phyloP scores from a whole-genome alignment of 306 rosid species.

The Dryas octopetala region DNA sequence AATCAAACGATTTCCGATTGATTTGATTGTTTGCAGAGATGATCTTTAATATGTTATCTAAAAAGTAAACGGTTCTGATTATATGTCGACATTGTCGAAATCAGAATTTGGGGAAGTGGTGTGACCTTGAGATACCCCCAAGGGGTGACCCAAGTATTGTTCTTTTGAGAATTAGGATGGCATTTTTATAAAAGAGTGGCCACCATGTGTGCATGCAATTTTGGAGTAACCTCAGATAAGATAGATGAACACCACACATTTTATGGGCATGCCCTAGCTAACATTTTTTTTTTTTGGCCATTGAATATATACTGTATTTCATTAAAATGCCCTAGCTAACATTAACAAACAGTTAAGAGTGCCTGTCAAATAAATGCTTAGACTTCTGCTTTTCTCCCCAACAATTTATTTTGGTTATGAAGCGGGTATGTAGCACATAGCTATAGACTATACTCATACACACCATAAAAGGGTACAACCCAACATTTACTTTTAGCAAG shows the following conservation, averaged over 20 bases:
- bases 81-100: too few species aligned
- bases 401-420: constrained; percentile 15
- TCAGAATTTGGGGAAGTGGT: too few species aligned
- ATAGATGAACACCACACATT: constrained; percentile 21
- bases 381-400: constrained; percentile 32
- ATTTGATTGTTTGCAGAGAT: too few species aligned
- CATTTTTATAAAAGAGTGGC: constrained; percentile 14
- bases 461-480: constrained; percentile 27
- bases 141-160: too few species aligned
- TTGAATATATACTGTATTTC: too few species aligned
- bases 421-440: constrained; percentile 23
- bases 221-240: constrained; percentile 31
- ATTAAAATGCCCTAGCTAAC: not conserved
- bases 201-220: constrained; percentile 32
- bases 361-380: constrained; percentile 49
- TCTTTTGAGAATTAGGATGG: too few species aligned
- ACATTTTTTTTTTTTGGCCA: too few species aligned
- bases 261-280: constrained; percentile 13
- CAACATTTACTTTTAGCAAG: constrained; percentile 39
- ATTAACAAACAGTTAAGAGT: constrained; percentile 32
- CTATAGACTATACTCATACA: not conserved
- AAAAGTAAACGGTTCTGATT: too few species aligned
- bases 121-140: too few species aligned
- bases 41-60: too few species aligned
- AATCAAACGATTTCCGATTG: too few species aligned